A percentile compares a stretch with the other conserved stretches of the same genome.
Conservation (phyloP, 257 asterid genomes). For the Mitragyna speciosa region DNA sequence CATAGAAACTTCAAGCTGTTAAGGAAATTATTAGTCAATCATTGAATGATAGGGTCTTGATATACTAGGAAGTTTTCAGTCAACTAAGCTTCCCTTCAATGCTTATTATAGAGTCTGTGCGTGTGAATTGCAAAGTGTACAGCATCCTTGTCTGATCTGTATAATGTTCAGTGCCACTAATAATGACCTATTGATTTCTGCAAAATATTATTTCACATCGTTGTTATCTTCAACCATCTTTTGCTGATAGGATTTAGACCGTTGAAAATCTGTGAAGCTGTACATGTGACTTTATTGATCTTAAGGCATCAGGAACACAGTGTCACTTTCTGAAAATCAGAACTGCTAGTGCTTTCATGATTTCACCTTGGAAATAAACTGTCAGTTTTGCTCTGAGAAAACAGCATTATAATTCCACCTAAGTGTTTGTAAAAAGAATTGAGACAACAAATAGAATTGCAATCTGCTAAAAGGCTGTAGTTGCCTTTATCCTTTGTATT, state of each 20-base stretch:
- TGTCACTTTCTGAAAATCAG: background rate
- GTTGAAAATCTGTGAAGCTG: background rate
- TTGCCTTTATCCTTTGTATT: conserved; percentile 20
- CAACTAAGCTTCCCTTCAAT: background rate
- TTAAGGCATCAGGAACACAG: background rate
- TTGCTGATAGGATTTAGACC: background rate
- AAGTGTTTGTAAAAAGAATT: background rate
- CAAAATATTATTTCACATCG: background rate
- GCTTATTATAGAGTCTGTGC: background rate
- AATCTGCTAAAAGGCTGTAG: background rate
- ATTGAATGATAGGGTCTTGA: background rate
- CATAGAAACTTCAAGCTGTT: background rate
- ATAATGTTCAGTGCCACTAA: background rate
- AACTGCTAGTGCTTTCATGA: background rate
- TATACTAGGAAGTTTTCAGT: background rate
- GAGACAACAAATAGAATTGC: background rate
- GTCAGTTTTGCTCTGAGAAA: background rate
- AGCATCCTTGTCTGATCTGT: background rate
- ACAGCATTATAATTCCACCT: background rate
- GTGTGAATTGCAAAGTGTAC: background rate
- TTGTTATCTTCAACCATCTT: conserved; percentile 5
- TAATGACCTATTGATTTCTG: background rate
- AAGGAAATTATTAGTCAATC: background rate
- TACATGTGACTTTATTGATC: background rate
- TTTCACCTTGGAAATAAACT: background rate